phyloP scores from a whole-genome alignment of 345 rosid genomes.

The Eucalyptus victrix region DNA sequence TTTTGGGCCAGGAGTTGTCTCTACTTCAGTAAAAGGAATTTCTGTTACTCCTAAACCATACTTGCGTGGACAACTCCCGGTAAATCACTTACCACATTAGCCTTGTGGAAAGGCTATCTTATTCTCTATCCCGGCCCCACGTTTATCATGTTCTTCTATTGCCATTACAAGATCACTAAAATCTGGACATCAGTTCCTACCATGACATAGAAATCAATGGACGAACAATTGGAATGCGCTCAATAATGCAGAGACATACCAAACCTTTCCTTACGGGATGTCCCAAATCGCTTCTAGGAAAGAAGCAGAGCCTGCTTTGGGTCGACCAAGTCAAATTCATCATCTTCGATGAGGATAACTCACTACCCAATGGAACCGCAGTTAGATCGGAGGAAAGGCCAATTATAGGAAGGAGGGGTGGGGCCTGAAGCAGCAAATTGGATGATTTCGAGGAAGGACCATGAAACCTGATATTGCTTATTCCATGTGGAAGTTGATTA shows the following conservation, averaged over 20 bases:
- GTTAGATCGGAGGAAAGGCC: too few species aligned
- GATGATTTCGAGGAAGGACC: constrained; percentile 38
- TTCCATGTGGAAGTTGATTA: too few species aligned
- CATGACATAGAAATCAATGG: background rate
- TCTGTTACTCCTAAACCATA: background rate
- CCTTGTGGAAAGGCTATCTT: background rate
- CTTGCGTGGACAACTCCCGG: background rate
- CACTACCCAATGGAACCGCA: too few species aligned
- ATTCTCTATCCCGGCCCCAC: background rate
- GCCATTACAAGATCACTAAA: background rate
- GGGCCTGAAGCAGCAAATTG: background rate
- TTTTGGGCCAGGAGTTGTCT: too few species aligned
- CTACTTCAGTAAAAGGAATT: background rate
- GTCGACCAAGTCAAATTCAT: background rate
- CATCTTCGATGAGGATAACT: background rate
- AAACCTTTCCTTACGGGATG: background rate
- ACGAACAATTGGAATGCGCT: background rate
- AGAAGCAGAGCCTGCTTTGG: too few species aligned
- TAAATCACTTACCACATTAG: background rate
- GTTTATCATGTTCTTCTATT: background rate
- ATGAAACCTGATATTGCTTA: background rate
- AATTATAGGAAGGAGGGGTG: background rate
- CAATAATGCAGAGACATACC: background rate
- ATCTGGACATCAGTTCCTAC: background rate
- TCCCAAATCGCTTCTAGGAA: background rate